A percentile compares a stretch with the other conserved stretches of the same genome.
These are phyloP conservation scores for Mallotus repandus DNA, from an alignment of 441 rosid genomes.

Conservation along the genomic window DNA sequence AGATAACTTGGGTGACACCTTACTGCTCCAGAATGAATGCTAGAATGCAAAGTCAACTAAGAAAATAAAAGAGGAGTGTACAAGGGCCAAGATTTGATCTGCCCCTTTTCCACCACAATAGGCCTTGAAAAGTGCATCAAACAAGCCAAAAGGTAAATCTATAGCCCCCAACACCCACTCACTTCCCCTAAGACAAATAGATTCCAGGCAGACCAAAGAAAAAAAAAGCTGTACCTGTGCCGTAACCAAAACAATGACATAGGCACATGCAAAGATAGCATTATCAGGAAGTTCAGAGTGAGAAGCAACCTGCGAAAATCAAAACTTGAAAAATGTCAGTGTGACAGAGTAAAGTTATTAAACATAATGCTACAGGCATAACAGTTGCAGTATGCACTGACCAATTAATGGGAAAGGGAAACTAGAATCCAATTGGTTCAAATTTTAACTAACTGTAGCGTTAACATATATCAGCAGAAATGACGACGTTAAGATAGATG, in stretches of 20 bases:
- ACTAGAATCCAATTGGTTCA: background rate
- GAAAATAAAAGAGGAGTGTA: background rate
- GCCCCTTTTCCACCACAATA: background rate
- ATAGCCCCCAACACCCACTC: background rate
- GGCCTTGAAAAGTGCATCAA: background rate
- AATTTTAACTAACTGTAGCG: background rate
- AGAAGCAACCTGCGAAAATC: constrained; percentile 56
- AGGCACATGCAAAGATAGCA: constrained; percentile 65
- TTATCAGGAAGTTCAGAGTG: constrained; percentile 53
- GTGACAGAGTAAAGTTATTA: constrained; percentile 10
- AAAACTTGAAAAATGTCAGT: constrained; percentile 16
- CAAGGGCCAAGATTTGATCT: background rate
- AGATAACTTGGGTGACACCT: background rate
- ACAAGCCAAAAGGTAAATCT: background rate
- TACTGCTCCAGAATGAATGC: background rate
- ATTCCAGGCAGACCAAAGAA: background rate
- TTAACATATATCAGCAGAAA: background rate
- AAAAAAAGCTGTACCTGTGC: constrained; percentile 56
- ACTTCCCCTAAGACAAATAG: background rate
- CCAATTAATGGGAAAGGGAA: background rate
- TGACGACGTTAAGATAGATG: background rate
- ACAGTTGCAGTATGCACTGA: background rate
- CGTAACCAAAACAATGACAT: constrained; percentile 66
- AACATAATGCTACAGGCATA: background rate
- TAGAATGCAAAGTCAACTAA: background rate